Percentiles rank a stretch among this genome's conserved stretches.
Conservation (phyloP, 495 filamentous ascomycete species). For the Xylaria palmicola region DNA sequence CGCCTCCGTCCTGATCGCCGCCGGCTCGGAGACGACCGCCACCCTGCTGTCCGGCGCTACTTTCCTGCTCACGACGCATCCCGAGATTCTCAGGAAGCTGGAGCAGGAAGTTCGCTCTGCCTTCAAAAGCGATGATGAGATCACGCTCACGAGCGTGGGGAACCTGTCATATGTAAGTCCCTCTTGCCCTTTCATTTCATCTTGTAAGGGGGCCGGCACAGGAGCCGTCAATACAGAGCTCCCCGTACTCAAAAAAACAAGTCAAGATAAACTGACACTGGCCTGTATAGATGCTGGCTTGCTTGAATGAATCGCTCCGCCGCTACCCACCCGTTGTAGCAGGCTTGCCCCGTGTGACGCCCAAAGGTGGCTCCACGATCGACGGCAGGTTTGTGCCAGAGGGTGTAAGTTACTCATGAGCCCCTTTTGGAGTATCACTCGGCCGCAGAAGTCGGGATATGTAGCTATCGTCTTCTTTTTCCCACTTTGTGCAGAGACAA, state of each 20-base stretch:
- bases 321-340: constrained; percentile 56
- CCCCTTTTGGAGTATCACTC: background rate
- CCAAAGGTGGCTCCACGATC: constrained; percentile 46
- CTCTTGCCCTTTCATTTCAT: background rate
- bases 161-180: constrained; percentile 43
- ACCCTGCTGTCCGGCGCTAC: constrained; percentile 52
- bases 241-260: background rate
- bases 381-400: constrained; percentile 47
- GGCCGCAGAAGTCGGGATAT: background rate
- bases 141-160: constrained; percentile 46
- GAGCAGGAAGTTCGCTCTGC: constrained; percentile 48
- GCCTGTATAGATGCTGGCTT: constrained; percentile 43
- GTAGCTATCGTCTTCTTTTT: background rate
- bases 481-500: too few relatives aligned
- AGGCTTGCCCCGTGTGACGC: constrained; percentile 43
- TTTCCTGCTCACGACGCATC: constrained; percentile 51
- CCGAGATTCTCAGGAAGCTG: constrained; percentile 42
- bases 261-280: background rate
- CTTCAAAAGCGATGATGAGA: constrained; percentile 53
- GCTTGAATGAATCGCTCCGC: constrained; percentile 56
- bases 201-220: background rate
- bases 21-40: constrained; percentile 61
- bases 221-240: background rate
- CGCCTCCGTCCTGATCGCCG: constrained; percentile 44
- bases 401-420: constrained; percentile 12